Evolutionary conservation across 306 rosid species (phyloP).

Genomic region (Chamaecrista fasciculata): DNA sequence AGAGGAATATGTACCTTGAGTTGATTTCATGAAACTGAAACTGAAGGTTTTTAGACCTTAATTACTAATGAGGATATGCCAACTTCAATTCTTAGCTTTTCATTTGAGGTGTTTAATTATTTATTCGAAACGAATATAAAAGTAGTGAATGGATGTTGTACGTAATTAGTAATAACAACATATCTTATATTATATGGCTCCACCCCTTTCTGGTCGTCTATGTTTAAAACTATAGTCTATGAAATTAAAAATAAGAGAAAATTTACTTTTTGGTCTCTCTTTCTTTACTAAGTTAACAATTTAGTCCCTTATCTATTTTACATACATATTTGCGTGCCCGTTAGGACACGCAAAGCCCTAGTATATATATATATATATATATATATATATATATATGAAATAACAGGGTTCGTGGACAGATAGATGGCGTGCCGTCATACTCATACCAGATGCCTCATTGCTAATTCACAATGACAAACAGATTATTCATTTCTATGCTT

Average conservation of each 20-base stretch:
- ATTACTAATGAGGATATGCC: conserved; percentile 7
- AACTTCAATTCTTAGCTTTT: background rate
- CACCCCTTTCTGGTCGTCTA: no score
- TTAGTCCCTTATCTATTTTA: no score
- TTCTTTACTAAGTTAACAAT: no score
- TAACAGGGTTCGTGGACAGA: background rate
- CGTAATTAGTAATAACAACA: no score
- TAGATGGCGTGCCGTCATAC: background rate
- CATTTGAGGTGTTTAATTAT: background rate
- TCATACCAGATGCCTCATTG: background rate
- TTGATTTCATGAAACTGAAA: background rate
- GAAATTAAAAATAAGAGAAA: no score
- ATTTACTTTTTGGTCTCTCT: no score
- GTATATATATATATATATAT: no score
- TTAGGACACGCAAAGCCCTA: no score
- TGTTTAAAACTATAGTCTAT: no score
- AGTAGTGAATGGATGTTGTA: no score
- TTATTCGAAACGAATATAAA: background rate
- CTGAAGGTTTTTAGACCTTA: background rate
- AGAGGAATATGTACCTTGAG: background rate
- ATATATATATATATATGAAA: background rate
- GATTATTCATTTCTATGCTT: background rate
- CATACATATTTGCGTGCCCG: no score
- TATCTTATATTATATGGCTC: no score
- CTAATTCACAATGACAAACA: background rate